phyloP scores from a whole-genome alignment of 768 basidiomycete species.

The Cystobasidium onofrii region DNA sequence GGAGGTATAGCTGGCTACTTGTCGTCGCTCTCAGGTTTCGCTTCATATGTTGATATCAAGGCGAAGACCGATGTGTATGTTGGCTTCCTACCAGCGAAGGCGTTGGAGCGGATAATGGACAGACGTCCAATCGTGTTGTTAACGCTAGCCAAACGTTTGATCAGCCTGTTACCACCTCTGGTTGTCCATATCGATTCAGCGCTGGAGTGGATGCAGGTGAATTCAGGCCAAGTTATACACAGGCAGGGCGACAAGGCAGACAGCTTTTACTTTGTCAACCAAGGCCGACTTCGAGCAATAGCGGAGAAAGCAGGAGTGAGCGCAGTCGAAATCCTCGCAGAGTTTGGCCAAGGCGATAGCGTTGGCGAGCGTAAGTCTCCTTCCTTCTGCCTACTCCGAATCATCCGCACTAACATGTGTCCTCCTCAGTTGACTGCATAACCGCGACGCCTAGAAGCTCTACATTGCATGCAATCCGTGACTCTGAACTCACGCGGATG shows the following conservation, averaged over 20 bases:
- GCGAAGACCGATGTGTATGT: slow-evolving; percentile 99
- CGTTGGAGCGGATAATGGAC: slow-evolving; percentile 81
- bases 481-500: slow-evolving; percentile 93
- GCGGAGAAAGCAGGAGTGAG: slow-evolving; percentile 63
- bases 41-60: slow-evolving; percentile 91
- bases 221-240: slow-evolving; percentile 90
- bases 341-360: slow-evolving; percentile 94
- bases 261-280: slow-evolving; percentile 96
- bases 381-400: too few relatives aligned
- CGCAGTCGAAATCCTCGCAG: slow-evolving; percentile 70
- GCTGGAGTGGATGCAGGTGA: slow-evolving; percentile 96
- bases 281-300: slow-evolving; percentile 86
- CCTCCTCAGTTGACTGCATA: slow-evolving; percentile 71
- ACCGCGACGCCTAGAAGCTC: slow-evolving; percentile 76
- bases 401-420: neutral
- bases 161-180: slow-evolving; percentile 90
- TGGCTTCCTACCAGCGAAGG: slow-evolving; percentile 79
- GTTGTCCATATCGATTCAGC: slow-evolving; percentile 95
- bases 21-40: slow-evolving; percentile 78
- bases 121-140: slow-evolving; percentile 89
- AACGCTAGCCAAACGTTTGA: slow-evolving; percentile 90
- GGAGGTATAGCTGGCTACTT: slow-evolving; percentile 97
- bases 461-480: slow-evolving; percentile 94
- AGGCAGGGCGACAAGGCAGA: slow-evolving; percentile 81
- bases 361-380: slow-evolving; percentile 60